Evolutionary conservation across 2,329 filamentous ascomycete species (phyloP), one percentile per base, ranked within the genome.

Genomic region (Aspergillus amoenus): DNA sequence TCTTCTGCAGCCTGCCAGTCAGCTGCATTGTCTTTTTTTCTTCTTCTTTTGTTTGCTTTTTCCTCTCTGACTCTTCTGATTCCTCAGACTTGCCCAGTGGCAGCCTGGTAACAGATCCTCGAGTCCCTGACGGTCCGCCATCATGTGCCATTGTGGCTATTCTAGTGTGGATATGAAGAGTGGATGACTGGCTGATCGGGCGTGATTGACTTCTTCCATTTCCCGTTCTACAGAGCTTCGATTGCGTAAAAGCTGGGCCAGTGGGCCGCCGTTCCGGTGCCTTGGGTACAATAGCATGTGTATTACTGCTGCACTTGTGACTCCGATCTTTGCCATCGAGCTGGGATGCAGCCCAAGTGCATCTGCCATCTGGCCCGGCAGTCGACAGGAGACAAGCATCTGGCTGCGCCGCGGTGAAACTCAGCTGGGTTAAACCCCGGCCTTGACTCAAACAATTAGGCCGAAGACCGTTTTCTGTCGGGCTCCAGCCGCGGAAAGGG

Each of bases 161-260:
- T 30, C 27, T 9, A 30, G 27, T 30, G 27, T 30, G 27, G 27
- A 30, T 30, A 30, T 30, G 27, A 9, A 30, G 27, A 30, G 27
- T 30, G 27, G 27, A 30, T 30, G 27, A 30, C 27, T 30, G 27
- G 27, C 27, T 30, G 27, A 30, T 37, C 12, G 34, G 34, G 34
- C 53, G 49, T 39, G 56, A 66, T 66, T 62, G 64, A 64, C 61
- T 66, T 66, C 64, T 66, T 66, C 64, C 58, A 64, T 64, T 54
- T 56, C 48, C 55, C 53, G 59, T 66, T 66, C 64, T 58, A 66
- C 55, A 56, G 52, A 44, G 54, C 64, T 65, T 66, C 64, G 56
- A 66, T 64, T 62, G 59, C 58, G 58, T 61, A 63, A 61, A 61
- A 52, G 30, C 22, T 46, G 39, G 52, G 44, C 57, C 42, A 55